These are phyloP conservation scores for Cystobasidium slooffiae DNA, from an alignment of 1,284 basidiomycete species.

Conservation along the genomic window DNA sequence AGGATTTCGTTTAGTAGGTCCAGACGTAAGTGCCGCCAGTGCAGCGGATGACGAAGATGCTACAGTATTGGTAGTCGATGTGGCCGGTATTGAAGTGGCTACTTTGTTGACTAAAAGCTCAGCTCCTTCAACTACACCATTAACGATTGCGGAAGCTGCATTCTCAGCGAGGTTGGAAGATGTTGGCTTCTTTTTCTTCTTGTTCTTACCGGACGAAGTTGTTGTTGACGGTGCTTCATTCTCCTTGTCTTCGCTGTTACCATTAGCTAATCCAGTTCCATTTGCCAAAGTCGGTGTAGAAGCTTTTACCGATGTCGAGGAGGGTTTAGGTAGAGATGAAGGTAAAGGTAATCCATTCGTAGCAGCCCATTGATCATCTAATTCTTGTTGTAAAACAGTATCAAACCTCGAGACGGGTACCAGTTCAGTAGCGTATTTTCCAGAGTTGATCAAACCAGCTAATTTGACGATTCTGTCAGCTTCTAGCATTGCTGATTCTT, in stretches of 20 bases:
- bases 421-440: constrained; percentile 20
- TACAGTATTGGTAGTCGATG: constrained; percentile 8
- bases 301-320: not conserved
- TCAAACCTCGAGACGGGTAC: constrained; percentile 29
- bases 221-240: constrained; percentile 1
- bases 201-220: constrained; percentile 20
- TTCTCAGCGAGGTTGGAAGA: not conserved
- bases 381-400: constrained; percentile 11
- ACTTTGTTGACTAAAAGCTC: constrained; percentile 16
- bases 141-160: constrained; percentile 8
- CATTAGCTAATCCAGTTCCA: not conserved
- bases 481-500: constrained; percentile 12
- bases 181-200: constrained; percentile 33
- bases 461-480: constrained; percentile 27
- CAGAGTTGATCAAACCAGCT: constrained; percentile 24
- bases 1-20: constrained; percentile 5
- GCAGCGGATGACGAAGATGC: constrained; percentile 12
- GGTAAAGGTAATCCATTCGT: constrained; percentile 17
- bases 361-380: constrained; percentile 24
- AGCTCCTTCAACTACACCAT: constrained; percentile 17
- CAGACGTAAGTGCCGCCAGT: constrained; percentile 12
- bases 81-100: constrained; percentile 1
- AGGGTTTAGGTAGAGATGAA: constrained; percentile 2
- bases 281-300: not conserved
- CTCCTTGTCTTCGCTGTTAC: constrained; percentile 19